These are phyloP conservation scores for Rhizopogon sp. DNA, from an alignment of 768 basidiomycete genomes.

Conservation along the genomic window DNA sequence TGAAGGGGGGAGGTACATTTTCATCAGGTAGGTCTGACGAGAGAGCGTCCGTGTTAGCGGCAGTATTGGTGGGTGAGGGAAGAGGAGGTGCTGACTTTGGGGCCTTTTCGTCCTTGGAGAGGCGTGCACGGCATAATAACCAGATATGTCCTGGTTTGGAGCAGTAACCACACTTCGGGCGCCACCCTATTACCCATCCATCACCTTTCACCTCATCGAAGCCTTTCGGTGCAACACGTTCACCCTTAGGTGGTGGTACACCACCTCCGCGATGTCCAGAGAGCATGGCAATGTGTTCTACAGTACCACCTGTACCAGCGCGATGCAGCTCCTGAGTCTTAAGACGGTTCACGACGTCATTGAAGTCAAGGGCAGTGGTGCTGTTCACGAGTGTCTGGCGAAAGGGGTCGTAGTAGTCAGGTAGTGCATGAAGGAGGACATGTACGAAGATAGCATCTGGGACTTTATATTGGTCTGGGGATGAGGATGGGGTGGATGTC, in stretches of 20 bases:
- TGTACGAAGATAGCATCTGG: too few relatives aligned
- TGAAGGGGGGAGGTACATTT: background rate
- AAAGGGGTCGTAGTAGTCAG: too few relatives aligned
- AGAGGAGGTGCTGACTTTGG: background rate
- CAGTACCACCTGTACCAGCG: background rate
- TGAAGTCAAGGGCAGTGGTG: too few relatives aligned
- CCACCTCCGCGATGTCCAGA: background rate
- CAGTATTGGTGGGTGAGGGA: background rate
- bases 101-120: background rate
- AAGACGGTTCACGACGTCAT: too few relatives aligned
- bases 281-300: background rate
- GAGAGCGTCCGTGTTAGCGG: background rate
- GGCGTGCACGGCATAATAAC: background rate
- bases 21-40: background rate
- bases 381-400: too few relatives aligned
- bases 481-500: too few relatives aligned
- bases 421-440: too few relatives aligned
- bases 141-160: background rate
- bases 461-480: too few relatives aligned
- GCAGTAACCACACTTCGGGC: background rate
- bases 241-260: background rate
- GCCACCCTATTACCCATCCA: background rate
- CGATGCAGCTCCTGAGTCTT: background rate
- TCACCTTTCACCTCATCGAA: background rate
- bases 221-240: background rate